Percentiles rank a stretch among this genome's conserved stretches.
phyloP scores from a whole-genome alignment of 257 asterid genomes.

The Petrea volubilis region DNA sequence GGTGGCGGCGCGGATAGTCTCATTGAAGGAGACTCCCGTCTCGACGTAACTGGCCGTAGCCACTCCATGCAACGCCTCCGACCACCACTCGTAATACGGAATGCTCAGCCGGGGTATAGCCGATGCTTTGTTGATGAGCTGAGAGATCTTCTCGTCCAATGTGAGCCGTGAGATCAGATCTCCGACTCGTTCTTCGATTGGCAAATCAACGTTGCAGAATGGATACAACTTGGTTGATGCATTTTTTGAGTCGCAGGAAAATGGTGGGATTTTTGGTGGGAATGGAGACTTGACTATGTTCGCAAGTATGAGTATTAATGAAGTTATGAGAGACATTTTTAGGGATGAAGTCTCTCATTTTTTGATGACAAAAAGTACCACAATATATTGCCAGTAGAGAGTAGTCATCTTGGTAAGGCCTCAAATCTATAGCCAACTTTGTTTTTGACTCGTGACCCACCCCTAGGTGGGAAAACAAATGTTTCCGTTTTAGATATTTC shows the following conservation, averaged over 20 bases:
- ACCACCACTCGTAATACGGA: slow-evolving; percentile 68
- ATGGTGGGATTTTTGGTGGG: slow-evolving; percentile 32
- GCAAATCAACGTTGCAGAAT: slow-evolving; percentile 39
- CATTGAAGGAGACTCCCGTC: slow-evolving; percentile 42
- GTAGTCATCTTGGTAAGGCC: too few species aligned
- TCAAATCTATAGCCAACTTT: too few species aligned
- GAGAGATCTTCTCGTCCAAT: slow-evolving; percentile 50
- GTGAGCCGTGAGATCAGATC: slow-evolving; percentile 50
- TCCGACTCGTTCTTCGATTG: slow-evolving; percentile 31
- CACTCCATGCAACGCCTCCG: slow-evolving; percentile 68
- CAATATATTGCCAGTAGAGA: too few species aligned
- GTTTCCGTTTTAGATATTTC: too few species aligned
- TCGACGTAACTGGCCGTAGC: slow-evolving; percentile 41
- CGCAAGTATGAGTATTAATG: not conserved
- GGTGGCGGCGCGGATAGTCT: slow-evolving; percentile 42
- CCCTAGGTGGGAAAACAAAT: too few species aligned
- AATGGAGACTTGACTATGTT: too few species aligned
- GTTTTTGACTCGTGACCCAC: too few species aligned
- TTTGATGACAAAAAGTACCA: not conserved
- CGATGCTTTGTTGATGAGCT: slow-evolving; percentile 50
- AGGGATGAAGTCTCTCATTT: slow-evolving; percentile 8
- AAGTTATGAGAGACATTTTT: not conserved
- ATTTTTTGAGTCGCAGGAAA: slow-evolving; percentile 39
- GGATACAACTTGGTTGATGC: slow-evolving; percentile 33
- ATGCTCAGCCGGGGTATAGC: slow-evolving; percentile 49